Conservation (phyloP, 2,329 filamentous ascomycete species). For the Sporothrix sp. region DNA sequence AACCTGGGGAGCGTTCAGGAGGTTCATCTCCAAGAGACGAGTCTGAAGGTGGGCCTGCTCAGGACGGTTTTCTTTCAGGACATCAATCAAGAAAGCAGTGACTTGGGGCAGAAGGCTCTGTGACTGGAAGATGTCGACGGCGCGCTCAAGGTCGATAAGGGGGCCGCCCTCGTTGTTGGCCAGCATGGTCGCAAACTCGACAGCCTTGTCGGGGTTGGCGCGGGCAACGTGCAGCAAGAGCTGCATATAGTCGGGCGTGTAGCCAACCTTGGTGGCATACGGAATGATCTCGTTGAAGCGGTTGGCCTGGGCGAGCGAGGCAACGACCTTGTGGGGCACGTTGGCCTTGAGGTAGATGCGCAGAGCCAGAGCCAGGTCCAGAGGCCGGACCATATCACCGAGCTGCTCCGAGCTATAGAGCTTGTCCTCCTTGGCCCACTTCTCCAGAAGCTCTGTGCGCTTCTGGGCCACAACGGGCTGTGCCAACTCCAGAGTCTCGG, state of each 20-base stretch:
- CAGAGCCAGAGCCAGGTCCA: constrained; percentile 81
- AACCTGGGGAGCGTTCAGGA: constrained; percentile 92
- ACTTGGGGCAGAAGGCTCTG: constrained; percentile 97
- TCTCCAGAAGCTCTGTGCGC: constrained; percentile 90
- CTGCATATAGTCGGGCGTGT: constrained; percentile 90
- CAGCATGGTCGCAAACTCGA: constrained; percentile 87
- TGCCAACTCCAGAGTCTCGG: constrained; percentile 89
- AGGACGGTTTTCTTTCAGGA: constrained; percentile 85
- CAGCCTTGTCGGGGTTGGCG: constrained; percentile 83
- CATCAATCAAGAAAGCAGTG: constrained; percentile 94
- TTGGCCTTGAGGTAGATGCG: constrained; percentile 86
- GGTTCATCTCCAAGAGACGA: constrained; percentile 92
- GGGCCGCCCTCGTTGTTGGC: constrained; percentile 82
- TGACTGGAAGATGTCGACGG: constrained; percentile 95
- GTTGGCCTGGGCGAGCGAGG: constrained; percentile 87
- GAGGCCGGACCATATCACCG: constrained; percentile 82
- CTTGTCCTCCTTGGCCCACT: constrained; percentile 96
- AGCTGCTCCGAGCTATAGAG: constrained; percentile 93
- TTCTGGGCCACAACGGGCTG: constrained; percentile 88
- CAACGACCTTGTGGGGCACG: constrained; percentile 86
- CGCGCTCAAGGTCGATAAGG: constrained; percentile 83
- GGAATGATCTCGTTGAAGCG: constrained; percentile 96
- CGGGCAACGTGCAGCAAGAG: constrained; percentile 88
- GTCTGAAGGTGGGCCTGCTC: constrained; percentile 93
- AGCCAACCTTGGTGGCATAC: constrained; percentile 75